phyloP scores from a whole-genome alignment of 164 flowering plant genomes.

The Sedum album region DNA sequence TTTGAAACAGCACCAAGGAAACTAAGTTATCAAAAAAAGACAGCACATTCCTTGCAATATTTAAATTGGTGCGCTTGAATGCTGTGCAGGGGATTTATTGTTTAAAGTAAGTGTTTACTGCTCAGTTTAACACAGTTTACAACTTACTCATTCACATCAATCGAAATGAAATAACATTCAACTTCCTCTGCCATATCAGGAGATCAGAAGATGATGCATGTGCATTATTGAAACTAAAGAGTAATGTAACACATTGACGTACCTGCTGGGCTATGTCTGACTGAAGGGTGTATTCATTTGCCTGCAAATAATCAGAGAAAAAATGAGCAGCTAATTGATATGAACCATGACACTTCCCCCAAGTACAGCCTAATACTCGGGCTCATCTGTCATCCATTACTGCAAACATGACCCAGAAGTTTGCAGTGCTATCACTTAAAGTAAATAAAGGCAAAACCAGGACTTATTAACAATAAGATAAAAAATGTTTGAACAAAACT shows the following conservation, averaged over 20 bases:
- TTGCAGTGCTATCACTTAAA: no score
- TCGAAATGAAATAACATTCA: neutral
- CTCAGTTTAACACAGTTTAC: neutral
- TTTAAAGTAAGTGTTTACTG: neutral
- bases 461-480: neutral
- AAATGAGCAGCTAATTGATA: neutral
- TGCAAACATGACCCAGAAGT: no score
- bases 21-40: neutral
- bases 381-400: neutral
- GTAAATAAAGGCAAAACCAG: no score
- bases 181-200: neutral
- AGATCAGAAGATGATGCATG: neutral
- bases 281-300: slow-evolving; percentile 57
- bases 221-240: neutral
- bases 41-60: neutral
- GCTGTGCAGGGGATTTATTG: neutral
- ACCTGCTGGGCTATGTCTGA: slow-evolving; percentile 87
- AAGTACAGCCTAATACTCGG: neutral
- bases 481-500: neutral
- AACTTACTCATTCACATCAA: no score
- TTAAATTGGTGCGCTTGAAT: no score
- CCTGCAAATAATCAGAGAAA: slow-evolving; percentile 29
- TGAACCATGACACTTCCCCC: neutral
- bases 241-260: slow-evolving; percentile 10
- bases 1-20: neutral